Evolutionary conservation across 148 eudicot species (phyloP).

Genomic region (Vaccinium macrocarpon): DNA sequence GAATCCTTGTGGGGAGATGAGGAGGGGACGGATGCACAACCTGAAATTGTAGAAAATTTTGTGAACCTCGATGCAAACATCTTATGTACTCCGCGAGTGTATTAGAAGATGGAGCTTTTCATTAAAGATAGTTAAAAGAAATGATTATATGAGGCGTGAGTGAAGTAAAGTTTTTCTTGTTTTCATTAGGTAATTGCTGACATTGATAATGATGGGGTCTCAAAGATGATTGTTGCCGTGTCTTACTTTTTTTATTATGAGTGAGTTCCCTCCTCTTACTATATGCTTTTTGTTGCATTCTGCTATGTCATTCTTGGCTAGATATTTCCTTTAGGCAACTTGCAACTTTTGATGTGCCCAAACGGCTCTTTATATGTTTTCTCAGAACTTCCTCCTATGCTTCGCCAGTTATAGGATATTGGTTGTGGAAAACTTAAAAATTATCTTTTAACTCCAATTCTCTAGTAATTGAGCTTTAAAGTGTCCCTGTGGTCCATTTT

Average conservation of each 20-base stretch:
- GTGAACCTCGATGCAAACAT: slow-evolving; percentile 86
- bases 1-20: slow-evolving; percentile 96
- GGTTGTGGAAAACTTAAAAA: not conserved
- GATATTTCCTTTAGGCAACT: not conserved
- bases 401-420: not conserved
- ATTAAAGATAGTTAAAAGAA: not conserved
- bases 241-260: slow-evolving; percentile 98
- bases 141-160: not conserved
- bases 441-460: not conserved
- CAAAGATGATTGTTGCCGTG: slow-evolving; percentile 95
- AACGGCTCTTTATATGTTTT: not conserved
- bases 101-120: slow-evolving; percentile 1
- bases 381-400: not conserved
- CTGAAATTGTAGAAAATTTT: slow-evolving; percentile 63
- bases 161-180: not conserved
- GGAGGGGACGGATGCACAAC: slow-evolving; percentile 82
- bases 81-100: slow-evolving; percentile 88
- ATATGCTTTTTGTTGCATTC: not conserved
- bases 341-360: not conserved
- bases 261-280: slow-evolving; percentile 50
- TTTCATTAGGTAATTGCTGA: slow-evolving; percentile 84
- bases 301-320: not conserved
- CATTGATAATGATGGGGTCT: slow-evolving; percentile 90
- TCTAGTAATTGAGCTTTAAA: not conserved
- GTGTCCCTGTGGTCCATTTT: not conserved